These are phyloP conservation scores for Coniochaeta ligniaria DNA, from an alignment of 2,329 filamentous ascomycete genomes.

Conservation along the genomic window DNA sequence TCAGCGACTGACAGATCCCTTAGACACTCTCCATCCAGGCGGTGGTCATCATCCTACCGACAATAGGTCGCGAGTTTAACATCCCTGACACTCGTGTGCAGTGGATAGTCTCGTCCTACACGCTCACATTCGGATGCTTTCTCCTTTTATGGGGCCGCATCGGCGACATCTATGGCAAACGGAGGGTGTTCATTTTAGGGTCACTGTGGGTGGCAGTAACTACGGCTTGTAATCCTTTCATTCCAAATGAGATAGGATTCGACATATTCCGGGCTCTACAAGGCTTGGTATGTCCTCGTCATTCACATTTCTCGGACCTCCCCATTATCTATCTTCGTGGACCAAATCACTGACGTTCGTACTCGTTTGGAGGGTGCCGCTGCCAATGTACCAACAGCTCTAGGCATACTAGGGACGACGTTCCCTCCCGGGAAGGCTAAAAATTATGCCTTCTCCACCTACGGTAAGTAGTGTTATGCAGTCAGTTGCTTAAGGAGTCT, in stretches of 20 bases:
- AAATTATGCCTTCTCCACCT: constrained; percentile 63
- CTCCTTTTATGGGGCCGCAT: constrained; percentile 61
- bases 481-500: too few species aligned
- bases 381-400: constrained; percentile 63
- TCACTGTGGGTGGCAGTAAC: constrained; percentile 55
- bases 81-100: constrained; percentile 54
- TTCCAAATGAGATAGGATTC: constrained; percentile 61
- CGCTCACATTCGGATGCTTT: constrained; percentile 61
- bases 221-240: constrained; percentile 54
- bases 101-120: constrained; percentile 62
- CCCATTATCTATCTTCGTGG: neutral
- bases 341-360: neutral
- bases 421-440: constrained; percentile 62
- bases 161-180: constrained; percentile 60
- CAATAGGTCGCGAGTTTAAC: constrained; percentile 46
- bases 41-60: constrained; percentile 55
- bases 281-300: constrained; percentile 38
- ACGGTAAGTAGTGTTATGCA: constrained; percentile 30
- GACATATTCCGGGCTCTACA: constrained; percentile 60
- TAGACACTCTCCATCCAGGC: constrained; percentile 51
- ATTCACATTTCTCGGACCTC: neutral
- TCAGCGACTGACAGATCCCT: constrained; percentile 5
- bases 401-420: constrained; percentile 61
- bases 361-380: constrained; percentile 44
- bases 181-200: constrained; percentile 56